Conservation (phyloP, 2,329 filamentous ascomycete genomes). For the Fusarium euwallaceae region DNA sequence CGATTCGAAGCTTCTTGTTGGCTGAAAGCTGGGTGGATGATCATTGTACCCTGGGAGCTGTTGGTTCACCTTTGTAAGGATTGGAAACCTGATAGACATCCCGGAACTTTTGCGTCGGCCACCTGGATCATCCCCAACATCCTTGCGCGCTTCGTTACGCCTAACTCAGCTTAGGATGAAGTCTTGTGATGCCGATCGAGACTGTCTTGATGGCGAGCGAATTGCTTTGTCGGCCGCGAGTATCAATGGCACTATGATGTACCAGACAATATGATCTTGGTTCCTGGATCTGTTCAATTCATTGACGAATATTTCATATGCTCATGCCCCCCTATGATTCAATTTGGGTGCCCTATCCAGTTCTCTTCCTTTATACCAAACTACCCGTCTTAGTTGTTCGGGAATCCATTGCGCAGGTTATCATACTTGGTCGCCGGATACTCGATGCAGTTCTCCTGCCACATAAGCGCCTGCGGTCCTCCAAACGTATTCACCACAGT, state of each 20-base stretch:
- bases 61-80: background rate
- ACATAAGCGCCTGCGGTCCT: slow-evolving; percentile 63
- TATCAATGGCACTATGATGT: background rate
- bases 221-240: background rate
- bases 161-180: too few relatives aligned
- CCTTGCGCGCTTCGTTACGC: background rate
- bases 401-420: slow-evolving; percentile 72
- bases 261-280: too few relatives aligned
- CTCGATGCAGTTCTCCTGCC: slow-evolving; percentile 69
- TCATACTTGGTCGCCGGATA: slow-evolving; percentile 79
- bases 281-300: background rate
- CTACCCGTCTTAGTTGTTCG: slow-evolving; percentile 53
- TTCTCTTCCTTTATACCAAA: background rate
- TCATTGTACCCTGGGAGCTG: background rate
- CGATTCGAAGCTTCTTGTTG: background rate
- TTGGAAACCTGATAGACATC: background rate
- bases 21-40: background rate
- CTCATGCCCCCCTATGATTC: background rate
- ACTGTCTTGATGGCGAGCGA: background rate
- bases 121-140: background rate
- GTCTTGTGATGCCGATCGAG: background rate
- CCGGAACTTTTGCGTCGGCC: background rate
- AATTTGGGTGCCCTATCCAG: background rate
- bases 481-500: slow-evolving; percentile 73
- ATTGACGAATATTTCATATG: background rate